A percentile compares a stretch with the other conserved stretches of the same genome.
Evolutionary conservation across 2,329 filamentous ascomycete species (phyloP).

Genomic region (Fusarium gaditjirri): DNA sequence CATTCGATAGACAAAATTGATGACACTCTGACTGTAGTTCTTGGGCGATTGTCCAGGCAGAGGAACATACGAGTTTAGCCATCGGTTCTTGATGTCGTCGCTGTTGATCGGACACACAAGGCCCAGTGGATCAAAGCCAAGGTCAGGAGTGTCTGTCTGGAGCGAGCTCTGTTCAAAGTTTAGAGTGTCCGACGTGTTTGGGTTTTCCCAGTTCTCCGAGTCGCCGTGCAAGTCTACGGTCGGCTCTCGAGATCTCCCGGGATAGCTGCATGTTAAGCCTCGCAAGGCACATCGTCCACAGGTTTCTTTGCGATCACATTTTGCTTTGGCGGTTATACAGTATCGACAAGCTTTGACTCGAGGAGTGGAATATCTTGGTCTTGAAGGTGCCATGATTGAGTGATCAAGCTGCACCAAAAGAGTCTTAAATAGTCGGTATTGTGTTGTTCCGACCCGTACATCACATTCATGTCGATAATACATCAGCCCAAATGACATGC

Average conservation of each 20-base stretch:
- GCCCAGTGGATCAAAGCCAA: conserved; percentile 50
- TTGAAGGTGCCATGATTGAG: conserved; percentile 11
- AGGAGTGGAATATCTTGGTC: conserved; percentile 48
- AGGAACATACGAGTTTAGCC: conserved; percentile 60
- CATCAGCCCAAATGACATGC: neutral
- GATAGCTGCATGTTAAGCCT: conserved; percentile 47
- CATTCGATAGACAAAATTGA: conserved; percentile 53
- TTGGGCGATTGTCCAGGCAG: conserved; percentile 56
- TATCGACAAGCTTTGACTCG: conserved; percentile 54
- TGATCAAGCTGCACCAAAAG: neutral
- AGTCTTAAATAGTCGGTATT: conserved; percentile 1
- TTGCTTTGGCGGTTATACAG: conserved; percentile 53
- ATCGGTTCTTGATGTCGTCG: conserved; percentile 59
- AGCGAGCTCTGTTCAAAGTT: neutral
- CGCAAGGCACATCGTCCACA: conserved; percentile 50
- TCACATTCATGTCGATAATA: neutral
- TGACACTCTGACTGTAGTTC: conserved; percentile 52
- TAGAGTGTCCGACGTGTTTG: neutral
- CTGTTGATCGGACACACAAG: conserved; percentile 59
- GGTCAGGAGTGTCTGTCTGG: neutral
- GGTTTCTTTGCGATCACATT: conserved; percentile 51
- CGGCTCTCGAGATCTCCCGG: neutral
- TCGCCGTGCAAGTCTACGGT: neutral
- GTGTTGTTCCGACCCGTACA: conserved; percentile 2
- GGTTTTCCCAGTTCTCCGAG: neutral